These are phyloP conservation scores for Quercus rubra DNA, from an alignment of 306 rosid species.

Conservation along the genomic window DNA sequence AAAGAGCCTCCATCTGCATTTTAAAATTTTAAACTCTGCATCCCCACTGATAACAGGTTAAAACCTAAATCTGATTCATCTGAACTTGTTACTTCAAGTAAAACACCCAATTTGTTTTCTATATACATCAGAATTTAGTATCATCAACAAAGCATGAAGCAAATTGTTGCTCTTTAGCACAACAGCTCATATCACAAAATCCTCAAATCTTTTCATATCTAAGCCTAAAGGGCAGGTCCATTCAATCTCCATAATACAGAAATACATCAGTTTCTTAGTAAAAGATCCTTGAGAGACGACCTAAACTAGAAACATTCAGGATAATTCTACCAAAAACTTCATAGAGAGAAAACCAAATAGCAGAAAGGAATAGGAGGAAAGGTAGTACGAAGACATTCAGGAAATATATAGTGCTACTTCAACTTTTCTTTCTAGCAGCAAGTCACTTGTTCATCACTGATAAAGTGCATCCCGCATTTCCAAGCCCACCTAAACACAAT, in stretches of 20 bases:
- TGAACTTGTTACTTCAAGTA: constrained; percentile 29
- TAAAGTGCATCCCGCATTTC: constrained; percentile 33
- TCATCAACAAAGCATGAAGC: constrained; percentile 17
- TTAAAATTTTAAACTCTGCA: constrained; percentile 24
- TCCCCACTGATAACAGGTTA: constrained; percentile 32
- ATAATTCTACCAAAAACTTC: constrained; percentile 31
- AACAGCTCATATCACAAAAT: constrained; percentile 40
- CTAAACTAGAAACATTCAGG: constrained; percentile 36
- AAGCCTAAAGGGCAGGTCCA: constrained; percentile 27
- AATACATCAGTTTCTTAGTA: constrained; percentile 30
- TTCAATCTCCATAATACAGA: constrained; percentile 31
- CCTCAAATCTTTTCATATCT: constrained; percentile 41
- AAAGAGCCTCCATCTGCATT: constrained; percentile 33
- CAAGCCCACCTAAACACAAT: constrained; percentile 45
- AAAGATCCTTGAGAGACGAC: constrained; percentile 27
- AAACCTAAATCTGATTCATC: constrained; percentile 26
- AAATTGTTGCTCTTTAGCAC: constrained; percentile 22
- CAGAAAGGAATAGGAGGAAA: constrained; percentile 25
- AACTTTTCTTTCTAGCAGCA: constrained; percentile 30
- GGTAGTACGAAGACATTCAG: constrained; percentile 5
- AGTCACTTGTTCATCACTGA: constrained; percentile 26
- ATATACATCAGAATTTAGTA: constrained; percentile 24
- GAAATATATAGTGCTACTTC: constrained; percentile 43
- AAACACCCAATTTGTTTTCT: constrained; percentile 31
- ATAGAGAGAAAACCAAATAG: constrained; percentile 8